phyloP scores from a whole-genome alignment of 2,329 filamentous ascomycete species.

The Clarireedia hainanense region DNA sequence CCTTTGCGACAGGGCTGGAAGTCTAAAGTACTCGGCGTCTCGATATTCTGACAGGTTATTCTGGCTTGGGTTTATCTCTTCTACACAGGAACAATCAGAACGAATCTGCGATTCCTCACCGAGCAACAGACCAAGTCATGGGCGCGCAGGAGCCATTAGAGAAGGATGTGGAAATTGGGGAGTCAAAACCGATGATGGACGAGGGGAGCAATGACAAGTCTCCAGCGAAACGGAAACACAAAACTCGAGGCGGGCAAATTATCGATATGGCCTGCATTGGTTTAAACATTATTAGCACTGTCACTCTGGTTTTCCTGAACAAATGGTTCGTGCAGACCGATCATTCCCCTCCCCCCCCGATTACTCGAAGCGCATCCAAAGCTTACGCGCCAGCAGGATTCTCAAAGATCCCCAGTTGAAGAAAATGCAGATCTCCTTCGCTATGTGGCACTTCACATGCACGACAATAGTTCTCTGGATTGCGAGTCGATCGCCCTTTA shows the following conservation, averaged over 20 bases:
- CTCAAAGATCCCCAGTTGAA: constrained; percentile 37
- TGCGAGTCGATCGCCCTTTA: constrained; percentile 34
- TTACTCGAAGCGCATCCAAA: background rate
- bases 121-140: background rate
- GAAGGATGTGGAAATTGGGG: constrained; percentile 24
- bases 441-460: constrained; percentile 40
- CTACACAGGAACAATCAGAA: background rate
- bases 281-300: constrained; percentile 36
- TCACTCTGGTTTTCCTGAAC: constrained; percentile 37
- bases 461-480: constrained; percentile 37
- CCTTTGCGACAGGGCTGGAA: too few species aligned
- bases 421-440: constrained; percentile 37
- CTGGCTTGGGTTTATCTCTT: background rate
- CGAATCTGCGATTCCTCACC: background rate
- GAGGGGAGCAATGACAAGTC: constrained; percentile 8
- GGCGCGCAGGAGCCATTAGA: constrained; percentile 6
- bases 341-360: background rate
- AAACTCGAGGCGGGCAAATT: constrained; percentile 12
- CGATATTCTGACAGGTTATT: background rate
- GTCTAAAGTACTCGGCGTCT: background rate
- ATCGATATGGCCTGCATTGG: constrained; percentile 30
- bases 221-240: constrained; percentile 1
- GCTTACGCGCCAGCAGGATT: constrained; percentile 27
- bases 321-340: constrained; percentile 31
- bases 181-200: constrained; percentile 13